Conservation (phyloP, 2,329 filamentous ascomycete species). For the Paracoccidioides lutzii region DNA sequence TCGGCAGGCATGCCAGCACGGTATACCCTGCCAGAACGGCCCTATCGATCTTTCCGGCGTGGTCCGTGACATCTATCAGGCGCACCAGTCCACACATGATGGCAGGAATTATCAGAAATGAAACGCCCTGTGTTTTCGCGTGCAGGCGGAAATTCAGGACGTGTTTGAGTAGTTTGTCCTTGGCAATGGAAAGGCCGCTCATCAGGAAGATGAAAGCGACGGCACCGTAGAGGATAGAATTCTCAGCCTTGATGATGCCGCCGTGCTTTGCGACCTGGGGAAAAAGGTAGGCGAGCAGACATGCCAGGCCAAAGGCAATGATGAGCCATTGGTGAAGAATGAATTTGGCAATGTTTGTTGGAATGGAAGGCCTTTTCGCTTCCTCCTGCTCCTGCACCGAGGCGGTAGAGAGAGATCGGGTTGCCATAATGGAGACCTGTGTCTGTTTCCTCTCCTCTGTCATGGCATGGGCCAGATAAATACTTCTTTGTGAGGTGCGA, state of each 20-base stretch:
- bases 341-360: constrained; percentile 7
- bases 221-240: constrained; percentile 50
- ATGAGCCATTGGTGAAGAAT: constrained; percentile 50
- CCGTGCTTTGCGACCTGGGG: constrained; percentile 38
- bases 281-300: constrained; percentile 42
- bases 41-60: constrained; percentile 42
- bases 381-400: no score
- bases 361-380: not conserved
- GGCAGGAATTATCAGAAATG: constrained; percentile 53
- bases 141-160: constrained; percentile 56
- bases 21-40: constrained; percentile 56
- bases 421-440: not conserved
- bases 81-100: constrained; percentile 46
- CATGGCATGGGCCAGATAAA: not conserved
- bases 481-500: not conserved
- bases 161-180: constrained; percentile 47
- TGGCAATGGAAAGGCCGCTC: constrained; percentile 56
- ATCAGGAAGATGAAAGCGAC: constrained; percentile 59
- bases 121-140: constrained; percentile 52
- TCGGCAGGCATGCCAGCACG: constrained; percentile 54
- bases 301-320: constrained; percentile 44
- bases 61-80: constrained; percentile 35
- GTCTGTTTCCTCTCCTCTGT: not conserved
- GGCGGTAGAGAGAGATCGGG: not conserved
- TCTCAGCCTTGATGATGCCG: constrained; percentile 27